Base-by-base conservation (phyloP, 2,329 filamentous ascomycete species). In the Ophiosphaerella narmari region DNA sequence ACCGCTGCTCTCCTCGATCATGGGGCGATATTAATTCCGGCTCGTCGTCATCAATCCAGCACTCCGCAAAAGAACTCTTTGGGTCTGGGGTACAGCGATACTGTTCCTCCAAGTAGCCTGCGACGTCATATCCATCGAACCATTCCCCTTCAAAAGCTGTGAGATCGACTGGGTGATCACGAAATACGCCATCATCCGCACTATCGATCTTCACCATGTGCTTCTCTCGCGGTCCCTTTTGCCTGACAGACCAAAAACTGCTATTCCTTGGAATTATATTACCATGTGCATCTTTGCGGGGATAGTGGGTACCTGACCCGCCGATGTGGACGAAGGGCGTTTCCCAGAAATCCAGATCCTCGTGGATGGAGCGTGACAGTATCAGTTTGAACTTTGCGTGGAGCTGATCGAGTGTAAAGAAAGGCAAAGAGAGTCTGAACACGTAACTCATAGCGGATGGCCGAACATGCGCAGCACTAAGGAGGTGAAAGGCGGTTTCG, bases 111-210 rank as follows among this genome's bases (percentile, higher is more conserved):
- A 95, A 75, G 65, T 91, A 94, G 11, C 82, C 79, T 70, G 94
- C 88, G 0, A 91, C 86, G 67, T 94, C 90, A 51, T 89, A 82
- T 0, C 85, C 76, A 64, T 94, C 89, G 59, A 88, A 89, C 78
- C 90, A 94, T 43, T 89, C 83, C 4, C 89, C 89, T 51, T 88
- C 82, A 53, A 86, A 88, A 0, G 84, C 87, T 1, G 82, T 79
- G 7, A 86, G 70, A 34, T 78, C 79, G 57, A 88, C 62, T 7
- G 46, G 39, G 6, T 60, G 45, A 38, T 57, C 62, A 50, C 66
- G 65, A 23, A 50, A 61, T 37, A 49, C 63, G 4, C 57, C 58
- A 24, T 62, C 54, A 32, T 48, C 48, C 14, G 54, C 47, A 24
- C 47, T 58, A 31, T 59, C 48, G 16, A 59, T 6, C 11, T 54